Conservation (phyloP, 208 protist genomes). For the Trichomonas vaginalis region DNA sequence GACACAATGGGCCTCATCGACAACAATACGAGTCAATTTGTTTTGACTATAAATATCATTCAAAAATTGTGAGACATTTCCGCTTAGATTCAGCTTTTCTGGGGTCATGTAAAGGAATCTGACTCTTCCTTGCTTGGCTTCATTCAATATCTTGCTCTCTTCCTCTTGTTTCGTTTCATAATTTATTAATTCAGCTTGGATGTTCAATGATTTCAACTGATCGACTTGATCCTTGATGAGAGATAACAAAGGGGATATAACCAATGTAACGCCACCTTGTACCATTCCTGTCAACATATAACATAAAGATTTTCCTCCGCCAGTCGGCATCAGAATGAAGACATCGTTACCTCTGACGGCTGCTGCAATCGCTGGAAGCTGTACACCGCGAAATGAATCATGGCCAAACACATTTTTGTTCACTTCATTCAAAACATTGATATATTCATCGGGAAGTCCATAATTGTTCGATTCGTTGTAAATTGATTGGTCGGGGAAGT, state of each 20-base stretch:
- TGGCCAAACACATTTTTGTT: neutral
- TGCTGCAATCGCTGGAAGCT: neutral
- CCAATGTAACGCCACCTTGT: neutral
- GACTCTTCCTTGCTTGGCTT: neutral
- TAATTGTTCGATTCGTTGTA: neutral
- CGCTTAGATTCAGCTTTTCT: neutral
- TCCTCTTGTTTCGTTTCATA: neutral
- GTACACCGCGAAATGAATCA: neutral
- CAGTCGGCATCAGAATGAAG: neutral
- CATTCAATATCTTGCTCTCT: neutral
- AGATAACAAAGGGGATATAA: slow-evolving; percentile 22
- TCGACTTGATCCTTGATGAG: slow-evolving; percentile 24
- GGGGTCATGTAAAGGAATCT: neutral
- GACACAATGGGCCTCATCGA: slow-evolving; percentile 51
- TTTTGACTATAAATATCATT: neutral
- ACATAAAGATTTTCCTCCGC: slow-evolving; percentile 21
- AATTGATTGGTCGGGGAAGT: neutral
- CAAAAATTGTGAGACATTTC: neutral
- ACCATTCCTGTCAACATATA: slow-evolving; percentile 23
- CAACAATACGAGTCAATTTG: slow-evolving; percentile 24
- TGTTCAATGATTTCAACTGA: neutral
- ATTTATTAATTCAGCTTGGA: neutral
- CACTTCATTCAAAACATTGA: neutral
- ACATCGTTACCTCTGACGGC: neutral
- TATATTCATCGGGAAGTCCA: neutral